Evolutionary conservation across 1,139 yeast genomes (phyloP).

Genomic region (Saccharomyces hybrid): DNA sequence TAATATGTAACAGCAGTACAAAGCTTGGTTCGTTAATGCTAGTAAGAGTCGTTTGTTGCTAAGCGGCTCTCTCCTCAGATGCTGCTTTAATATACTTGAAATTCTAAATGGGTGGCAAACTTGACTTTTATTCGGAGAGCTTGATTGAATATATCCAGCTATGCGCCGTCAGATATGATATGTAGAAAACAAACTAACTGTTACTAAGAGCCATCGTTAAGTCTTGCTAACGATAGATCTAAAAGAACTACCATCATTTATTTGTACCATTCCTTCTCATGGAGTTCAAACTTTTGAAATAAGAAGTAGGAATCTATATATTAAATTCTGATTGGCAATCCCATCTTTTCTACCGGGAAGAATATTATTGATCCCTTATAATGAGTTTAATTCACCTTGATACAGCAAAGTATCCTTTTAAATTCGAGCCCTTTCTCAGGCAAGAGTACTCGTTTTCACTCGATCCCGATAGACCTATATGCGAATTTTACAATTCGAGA

Average conservation of each 20-base stretch:
- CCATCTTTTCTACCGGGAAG: too few relatives aligned
- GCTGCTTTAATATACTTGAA: neutral
- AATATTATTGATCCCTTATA: conserved; percentile 7
- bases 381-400: conserved; percentile 33
- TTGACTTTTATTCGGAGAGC: neutral
- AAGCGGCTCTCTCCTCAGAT: neutral
- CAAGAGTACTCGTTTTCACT: conserved; percentile 76
- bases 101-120: neutral
- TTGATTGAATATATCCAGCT: neutral
- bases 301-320: too few relatives aligned
- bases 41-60: too few relatives aligned
- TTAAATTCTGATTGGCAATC: too few relatives aligned
- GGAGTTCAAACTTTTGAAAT: too few relatives aligned
- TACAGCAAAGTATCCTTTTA: conserved; percentile 44
- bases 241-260: too few relatives aligned
- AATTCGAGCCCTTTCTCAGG: conserved; percentile 76
- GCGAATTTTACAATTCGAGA: conserved; percentile 53
- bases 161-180: neutral
- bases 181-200: neutral
- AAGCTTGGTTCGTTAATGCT: neutral
- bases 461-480: conserved; percentile 85
- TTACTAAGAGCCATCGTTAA: too few relatives aligned
- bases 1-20: neutral
- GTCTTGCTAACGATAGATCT: too few relatives aligned
- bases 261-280: too few relatives aligned